Percentiles rank a stretch among this genome's conserved stretches.
Evolutionary conservation across 2,329 filamentous ascomycete species (phyloP).

Genomic region (Colletotrichum sp.): DNA sequence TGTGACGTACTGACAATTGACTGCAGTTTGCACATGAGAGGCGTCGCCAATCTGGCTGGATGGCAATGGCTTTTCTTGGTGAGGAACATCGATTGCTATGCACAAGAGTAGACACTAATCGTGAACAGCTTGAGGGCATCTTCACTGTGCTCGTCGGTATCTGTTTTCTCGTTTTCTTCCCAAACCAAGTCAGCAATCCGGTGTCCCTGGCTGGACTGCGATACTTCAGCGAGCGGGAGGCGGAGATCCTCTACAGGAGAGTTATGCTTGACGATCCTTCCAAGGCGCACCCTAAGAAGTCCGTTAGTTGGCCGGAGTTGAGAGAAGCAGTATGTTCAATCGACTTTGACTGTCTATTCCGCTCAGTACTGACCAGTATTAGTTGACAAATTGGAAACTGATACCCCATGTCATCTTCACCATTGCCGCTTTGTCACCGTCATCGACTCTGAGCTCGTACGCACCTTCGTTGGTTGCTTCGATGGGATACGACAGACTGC

Average conservation of each 20-base stretch:
- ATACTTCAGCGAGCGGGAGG: constrained; percentile 39
- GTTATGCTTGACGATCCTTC: constrained; percentile 39
- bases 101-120: not conserved
- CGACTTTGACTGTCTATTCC: not conserved
- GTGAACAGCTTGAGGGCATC: constrained; percentile 36
- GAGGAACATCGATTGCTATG: not conserved
- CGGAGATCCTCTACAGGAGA: constrained; percentile 35
- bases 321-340: constrained; percentile 33
- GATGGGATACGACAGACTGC: constrained; percentile 39
- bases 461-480: constrained; percentile 35
- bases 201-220: constrained; percentile 32
- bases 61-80: constrained; percentile 41
- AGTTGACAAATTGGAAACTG: constrained; percentile 42
- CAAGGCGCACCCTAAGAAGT: constrained; percentile 33
- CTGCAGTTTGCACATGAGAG: constrained; percentile 35
- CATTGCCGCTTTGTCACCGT: constrained; percentile 32
- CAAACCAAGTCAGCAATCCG: constrained; percentile 30
- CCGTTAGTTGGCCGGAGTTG: constrained; percentile 35
- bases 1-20: not conserved
- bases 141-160: constrained; percentile 38
- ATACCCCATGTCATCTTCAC: constrained; percentile 37
- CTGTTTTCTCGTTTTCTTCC: constrained; percentile 35
- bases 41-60: constrained; percentile 30
- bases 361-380: not conserved
- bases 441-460: constrained; percentile 31